phyloP scores from a whole-genome alignment of 1,284 basidiomycete species.

The Stygiomarasmius scandens region DNA sequence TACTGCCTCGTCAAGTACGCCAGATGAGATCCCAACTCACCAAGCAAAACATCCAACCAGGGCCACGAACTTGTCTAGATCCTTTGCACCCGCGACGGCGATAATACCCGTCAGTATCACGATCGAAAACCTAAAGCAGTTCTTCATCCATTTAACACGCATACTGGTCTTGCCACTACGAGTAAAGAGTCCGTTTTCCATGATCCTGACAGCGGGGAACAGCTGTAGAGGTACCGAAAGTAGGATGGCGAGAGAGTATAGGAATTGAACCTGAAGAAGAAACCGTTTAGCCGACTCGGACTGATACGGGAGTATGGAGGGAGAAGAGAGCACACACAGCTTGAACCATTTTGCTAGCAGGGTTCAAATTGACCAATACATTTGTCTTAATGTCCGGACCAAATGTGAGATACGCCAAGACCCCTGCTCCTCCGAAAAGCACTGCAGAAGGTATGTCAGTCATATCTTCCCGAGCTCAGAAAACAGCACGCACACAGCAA shows the following conservation, averaged over 20 bases:
- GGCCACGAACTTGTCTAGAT: constrained; percentile 96
- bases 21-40: constrained; percentile 49
- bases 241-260: constrained; percentile 92
- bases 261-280: constrained; percentile 65
- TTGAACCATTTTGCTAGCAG: constrained; percentile 87
- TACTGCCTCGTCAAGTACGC: too few species aligned
- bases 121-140: constrained; percentile 79
- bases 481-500: constrained; percentile 56
- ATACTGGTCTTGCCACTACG: constrained; percentile 80
- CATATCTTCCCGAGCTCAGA: constrained; percentile 3
- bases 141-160: constrained; percentile 90
- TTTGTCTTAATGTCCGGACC: constrained; percentile 90
- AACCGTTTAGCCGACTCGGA: too few species aligned
- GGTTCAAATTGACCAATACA: constrained; percentile 92
- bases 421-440: constrained; percentile 90
- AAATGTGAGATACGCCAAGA: constrained; percentile 87
- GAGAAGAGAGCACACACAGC: constrained; percentile 49
- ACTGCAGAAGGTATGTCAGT: constrained; percentile 41
- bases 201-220: constrained; percentile 96
- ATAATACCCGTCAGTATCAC: constrained; percentile 79
- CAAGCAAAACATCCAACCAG: constrained; percentile 95
- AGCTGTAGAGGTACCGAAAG: constrained; percentile 94
- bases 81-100: constrained; percentile 85
- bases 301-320: not conserved
- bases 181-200: constrained; percentile 96